Conservation (phyloP, 257 asterid genomes). For the Solanum chiquidenum region DNA sequence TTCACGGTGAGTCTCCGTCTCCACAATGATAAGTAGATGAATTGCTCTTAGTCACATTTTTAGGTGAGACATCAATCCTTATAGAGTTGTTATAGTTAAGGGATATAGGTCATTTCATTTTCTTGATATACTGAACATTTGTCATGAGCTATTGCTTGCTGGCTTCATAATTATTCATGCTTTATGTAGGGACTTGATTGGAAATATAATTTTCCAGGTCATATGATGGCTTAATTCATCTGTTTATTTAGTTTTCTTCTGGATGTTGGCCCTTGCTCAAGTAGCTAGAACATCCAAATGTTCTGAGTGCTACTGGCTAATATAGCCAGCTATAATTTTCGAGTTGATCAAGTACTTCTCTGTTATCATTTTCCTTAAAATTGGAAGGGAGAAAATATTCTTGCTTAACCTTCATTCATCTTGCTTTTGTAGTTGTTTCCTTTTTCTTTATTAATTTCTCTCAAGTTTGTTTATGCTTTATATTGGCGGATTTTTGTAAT, state of each 20-base stretch:
- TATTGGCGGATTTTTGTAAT: not conserved
- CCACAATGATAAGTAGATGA: not conserved
- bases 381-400: not conserved
- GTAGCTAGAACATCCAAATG: not conserved
- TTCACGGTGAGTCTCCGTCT: conserved; percentile 40
- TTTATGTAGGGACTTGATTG: not conserved
- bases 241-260: not conserved
- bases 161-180: not conserved
- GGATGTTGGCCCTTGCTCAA: not conserved
- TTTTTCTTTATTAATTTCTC: not conserved
- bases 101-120: not conserved
- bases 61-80: not conserved
- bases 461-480: not conserved
- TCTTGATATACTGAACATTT: not conserved
- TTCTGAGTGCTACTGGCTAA: not conserved
- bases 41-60: not conserved
- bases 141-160: not conserved
- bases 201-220: not conserved
- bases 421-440: not conserved
- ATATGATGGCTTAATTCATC: not conserved
- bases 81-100: not conserved
- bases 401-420: not conserved
- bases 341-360: not conserved
- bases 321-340: not conserved
- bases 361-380: not conserved